Evolutionary conservation across 2,329 filamentous ascomycete genomes (phyloP).

Genomic region (Teratosphaeria epicoccoides): DNA sequence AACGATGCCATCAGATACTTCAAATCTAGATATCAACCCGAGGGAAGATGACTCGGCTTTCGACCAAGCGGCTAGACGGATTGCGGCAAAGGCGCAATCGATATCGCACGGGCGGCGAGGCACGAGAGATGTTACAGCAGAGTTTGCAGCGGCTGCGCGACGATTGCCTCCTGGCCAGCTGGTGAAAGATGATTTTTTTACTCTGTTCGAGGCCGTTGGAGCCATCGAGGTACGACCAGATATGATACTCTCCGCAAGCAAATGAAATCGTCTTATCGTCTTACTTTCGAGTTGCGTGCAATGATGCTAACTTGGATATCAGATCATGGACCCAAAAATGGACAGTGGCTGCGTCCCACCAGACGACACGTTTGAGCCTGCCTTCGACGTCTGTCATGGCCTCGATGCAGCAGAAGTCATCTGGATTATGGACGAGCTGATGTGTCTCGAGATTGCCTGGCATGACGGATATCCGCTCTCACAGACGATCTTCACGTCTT

Average conservation of each 20-base stretch:
- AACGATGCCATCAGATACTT: background rate
- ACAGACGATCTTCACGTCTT: constrained; percentile 85
- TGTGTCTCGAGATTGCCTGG: constrained; percentile 95
- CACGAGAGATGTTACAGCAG: constrained; percentile 25
- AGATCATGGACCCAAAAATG: constrained; percentile 99
- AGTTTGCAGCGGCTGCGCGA: constrained; percentile 24
- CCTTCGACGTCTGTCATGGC: constrained; percentile 27
- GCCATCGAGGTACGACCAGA: constrained; percentile 52
- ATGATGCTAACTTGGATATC: constrained; percentile 1
- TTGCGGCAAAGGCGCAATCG: constrained; percentile 16
- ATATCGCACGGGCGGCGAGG: constrained; percentile 4
- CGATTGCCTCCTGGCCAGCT: constrained; percentile 66
- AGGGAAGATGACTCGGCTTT: background rate
- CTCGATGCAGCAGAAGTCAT: constrained; percentile 55
- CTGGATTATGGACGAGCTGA: constrained; percentile 85
- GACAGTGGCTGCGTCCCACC: constrained; percentile 77
- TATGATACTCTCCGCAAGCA: background rate
- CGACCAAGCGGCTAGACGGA: constrained; percentile 4
- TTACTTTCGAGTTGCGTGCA: constrained; percentile 1
- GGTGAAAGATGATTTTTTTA: constrained; percentile 89
- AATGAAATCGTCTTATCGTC: background rate
- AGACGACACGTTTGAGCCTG: constrained; percentile 71
- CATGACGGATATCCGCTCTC: constrained; percentile 91
- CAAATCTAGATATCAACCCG: background rate
- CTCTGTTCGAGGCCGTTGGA: constrained; percentile 85